Percentiles rank a stretch among this genome's conserved stretches.
Conservation (phyloP, 164 flowering plant genomes). For the Berberis vulgaris region DNA sequence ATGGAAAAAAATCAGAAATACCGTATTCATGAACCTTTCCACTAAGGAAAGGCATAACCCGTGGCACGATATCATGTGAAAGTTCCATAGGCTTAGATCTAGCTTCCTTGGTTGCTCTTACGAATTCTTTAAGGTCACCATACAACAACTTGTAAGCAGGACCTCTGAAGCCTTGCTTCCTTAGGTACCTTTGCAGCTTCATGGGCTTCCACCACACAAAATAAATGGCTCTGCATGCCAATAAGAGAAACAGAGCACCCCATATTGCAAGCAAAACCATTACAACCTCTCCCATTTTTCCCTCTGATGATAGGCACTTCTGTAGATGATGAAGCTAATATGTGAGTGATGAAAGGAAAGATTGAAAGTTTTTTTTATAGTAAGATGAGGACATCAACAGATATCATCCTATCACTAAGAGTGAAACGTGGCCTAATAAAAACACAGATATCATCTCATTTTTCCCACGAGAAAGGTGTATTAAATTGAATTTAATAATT, state of each 20-base stretch:
- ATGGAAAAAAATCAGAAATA: slow-evolving; percentile 6
- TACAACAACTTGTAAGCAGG: slow-evolving; percentile 19
- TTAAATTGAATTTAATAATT: too few species aligned
- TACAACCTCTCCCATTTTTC: background rate
- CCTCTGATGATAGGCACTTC: too few species aligned
- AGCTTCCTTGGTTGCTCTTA: slow-evolving; percentile 12
- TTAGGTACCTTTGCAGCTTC: slow-evolving; percentile 23
- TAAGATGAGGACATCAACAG: too few species aligned
- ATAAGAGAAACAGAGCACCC: background rate
- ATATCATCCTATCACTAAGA: too few species aligned
- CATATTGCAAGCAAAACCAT: background rate
- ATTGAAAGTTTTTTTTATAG: too few species aligned
- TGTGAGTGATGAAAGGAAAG: too few species aligned
- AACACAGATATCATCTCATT: too few species aligned
- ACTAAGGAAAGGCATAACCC: slow-evolving; percentile 15
- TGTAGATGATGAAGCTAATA: too few species aligned
- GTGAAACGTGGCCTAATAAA: too few species aligned
- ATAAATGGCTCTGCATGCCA: slow-evolving; percentile 23
- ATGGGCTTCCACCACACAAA: slow-evolving; percentile 34
- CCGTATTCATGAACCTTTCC: slow-evolving; percentile 21
- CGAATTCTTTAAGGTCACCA: slow-evolving; percentile 24
- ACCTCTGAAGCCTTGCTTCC: slow-evolving; percentile 26
- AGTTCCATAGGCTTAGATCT: slow-evolving; percentile 20
- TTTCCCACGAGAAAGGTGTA: too few species aligned
- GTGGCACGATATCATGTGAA: slow-evolving; percentile 18